Conservation (phyloP, 1,139 yeast genomes). For the Torulaspora pretoriensis region DNA sequence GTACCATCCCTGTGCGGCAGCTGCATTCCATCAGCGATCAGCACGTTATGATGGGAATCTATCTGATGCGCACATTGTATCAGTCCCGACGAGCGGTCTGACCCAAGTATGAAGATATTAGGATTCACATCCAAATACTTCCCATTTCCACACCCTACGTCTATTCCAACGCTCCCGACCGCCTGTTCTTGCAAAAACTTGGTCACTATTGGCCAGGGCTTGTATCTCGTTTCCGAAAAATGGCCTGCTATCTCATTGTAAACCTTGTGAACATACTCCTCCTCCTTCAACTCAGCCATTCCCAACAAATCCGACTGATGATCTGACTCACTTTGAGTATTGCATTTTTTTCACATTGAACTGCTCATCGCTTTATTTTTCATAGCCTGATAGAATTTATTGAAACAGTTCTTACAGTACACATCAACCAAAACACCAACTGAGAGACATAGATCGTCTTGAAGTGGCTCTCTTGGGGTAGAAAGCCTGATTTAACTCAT, state of each 20-base stretch:
- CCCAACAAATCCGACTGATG: neutral
- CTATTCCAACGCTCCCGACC: slow-evolving; percentile 52
- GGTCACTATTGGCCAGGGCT: slow-evolving; percentile 97
- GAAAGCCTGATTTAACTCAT: neutral
- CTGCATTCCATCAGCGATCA: slow-evolving; percentile 71
- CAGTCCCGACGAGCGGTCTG: slow-evolving; percentile 78
- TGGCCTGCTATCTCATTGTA: slow-evolving; percentile 90
- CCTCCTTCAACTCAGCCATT: slow-evolving; percentile 59
- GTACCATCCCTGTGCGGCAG: slow-evolving; percentile 58
- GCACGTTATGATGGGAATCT: slow-evolving; percentile 43
- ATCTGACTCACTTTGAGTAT: neutral
- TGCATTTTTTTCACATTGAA: neutral
- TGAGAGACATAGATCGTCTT: neutral
- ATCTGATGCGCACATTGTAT: slow-evolving; percentile 64
- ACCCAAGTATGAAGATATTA: slow-evolving; percentile 66
- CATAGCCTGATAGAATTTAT: neutral
- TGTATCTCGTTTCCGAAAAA: slow-evolving; percentile 87
- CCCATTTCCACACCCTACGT: slow-evolving; percentile 96
- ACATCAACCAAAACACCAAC: neutral
- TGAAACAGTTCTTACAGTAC: neutral
- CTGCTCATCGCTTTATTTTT: slow-evolving; percentile 6
- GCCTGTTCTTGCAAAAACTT: slow-evolving; percentile 48
- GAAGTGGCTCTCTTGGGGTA: neutral
- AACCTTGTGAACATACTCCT: slow-evolving; percentile 77
- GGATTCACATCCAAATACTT: slow-evolving; percentile 75